Evolutionary conservation across 768 basidiomycete species (phyloP), one percentile per base, ranked within the genome.

Genomic region (Boletus sensibilis): DNA sequence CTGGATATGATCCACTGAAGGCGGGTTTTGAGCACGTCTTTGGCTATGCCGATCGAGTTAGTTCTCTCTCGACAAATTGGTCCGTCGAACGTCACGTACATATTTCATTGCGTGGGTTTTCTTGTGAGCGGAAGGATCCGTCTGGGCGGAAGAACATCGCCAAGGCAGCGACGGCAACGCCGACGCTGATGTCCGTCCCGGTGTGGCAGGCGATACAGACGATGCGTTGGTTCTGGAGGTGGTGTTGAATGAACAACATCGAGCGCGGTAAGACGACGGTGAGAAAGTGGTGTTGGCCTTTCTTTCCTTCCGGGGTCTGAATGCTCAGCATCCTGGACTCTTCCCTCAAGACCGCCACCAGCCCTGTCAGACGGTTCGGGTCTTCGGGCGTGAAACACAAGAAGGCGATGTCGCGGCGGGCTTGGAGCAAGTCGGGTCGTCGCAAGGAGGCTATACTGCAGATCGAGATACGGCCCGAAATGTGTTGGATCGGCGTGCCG

Each of bases 1-100:
- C 83, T 86, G 20, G 87, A 77, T 55, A 94, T 88, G 46, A 98
- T 83, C 91, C 90, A 93, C 67, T 98, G 87, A 35, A 98, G 76
- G 18, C 93, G 80, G 13, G 77, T 86, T 12, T 84, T 82, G 59
- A 98, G 83, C 13, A 79, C 72, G 20, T 77, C 71, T 69, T 97
- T 97, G 60, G 76, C 78, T 42, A 65, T 20, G 35, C 35, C 38
- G 35, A 58, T 20, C 21, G 9, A 1, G 31, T 60, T 13, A 66
- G 49, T 20, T 11, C 25, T n/a, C 11, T 25, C 11, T n/a, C 1
- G 34, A 44, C 10, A 20, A 21, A 27, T n/a, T 7, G 33, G 5
- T 21, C 9, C 35, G 8, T 38, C 38, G 31, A 48, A 44, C 1
- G 9, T n/a, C 23, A 71, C 70, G 52, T 53, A 71, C 70, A 66